Evolutionary conservation across 2,329 filamentous ascomycete species (phyloP).

Genomic region (Ilyonectria sp.): DNA sequence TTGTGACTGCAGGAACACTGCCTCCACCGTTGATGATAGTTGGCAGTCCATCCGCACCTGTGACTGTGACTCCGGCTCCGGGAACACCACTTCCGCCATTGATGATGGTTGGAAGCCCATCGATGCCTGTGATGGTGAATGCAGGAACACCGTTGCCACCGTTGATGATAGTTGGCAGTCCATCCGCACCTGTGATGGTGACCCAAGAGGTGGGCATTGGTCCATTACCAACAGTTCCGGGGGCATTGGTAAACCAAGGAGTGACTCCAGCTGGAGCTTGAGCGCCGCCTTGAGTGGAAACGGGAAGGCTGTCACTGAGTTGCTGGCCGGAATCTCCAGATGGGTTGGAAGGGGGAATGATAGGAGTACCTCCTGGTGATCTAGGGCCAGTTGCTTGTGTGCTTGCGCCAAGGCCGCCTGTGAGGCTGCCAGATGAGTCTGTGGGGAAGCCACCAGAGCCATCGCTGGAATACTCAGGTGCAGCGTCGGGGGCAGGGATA

Average conservation of each 20-base stretch:
- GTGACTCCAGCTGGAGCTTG: conserved; percentile 33
- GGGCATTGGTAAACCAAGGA: conserved; percentile 34
- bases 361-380: conserved; percentile 31
- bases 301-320: conserved; percentile 38
- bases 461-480: conserved; percentile 40
- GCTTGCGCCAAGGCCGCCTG: conserved; percentile 31
- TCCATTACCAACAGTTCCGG: conserved; percentile 25
- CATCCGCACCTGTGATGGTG: conserved; percentile 37
- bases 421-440: conserved; percentile 36
- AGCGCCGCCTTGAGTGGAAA: conserved; percentile 37
- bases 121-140: conserved; percentile 10
- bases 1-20: neutral
- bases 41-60: conserved; percentile 33
- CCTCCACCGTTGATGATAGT: conserved; percentile 9
- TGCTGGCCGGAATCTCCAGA: conserved; percentile 34
- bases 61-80: conserved; percentile 35
- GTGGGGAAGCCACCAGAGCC: conserved; percentile 24
- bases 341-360: conserved; percentile 25
- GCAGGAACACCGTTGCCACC: neutral
- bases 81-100: neutral
- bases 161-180: conserved; percentile 25
- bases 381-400: conserved; percentile 29
- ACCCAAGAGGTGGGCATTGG: conserved; percentile 36
- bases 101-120: conserved; percentile 14
- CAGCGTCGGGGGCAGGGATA: conserved; percentile 36